Base-by-base conservation (phyloP, 768 basidiomycete species). In the Lactarius indigo region DNA sequence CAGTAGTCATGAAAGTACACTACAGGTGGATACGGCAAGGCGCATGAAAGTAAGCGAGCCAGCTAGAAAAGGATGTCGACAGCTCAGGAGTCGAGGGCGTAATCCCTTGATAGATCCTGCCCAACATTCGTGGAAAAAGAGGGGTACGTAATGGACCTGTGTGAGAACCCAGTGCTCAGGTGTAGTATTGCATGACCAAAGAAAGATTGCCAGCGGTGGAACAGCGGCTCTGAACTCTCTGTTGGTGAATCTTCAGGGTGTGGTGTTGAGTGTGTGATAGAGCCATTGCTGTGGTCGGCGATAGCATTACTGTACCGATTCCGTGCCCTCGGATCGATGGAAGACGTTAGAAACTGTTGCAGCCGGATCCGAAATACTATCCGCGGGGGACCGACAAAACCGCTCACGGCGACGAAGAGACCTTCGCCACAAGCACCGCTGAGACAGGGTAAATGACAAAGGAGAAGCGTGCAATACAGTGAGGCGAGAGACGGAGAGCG, bases 301-400 rank as follows among this genome's bases (percentile, higher is more conserved):
- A 41, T 54, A 31, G 20, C 12, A 60, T 47, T 30, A 26, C 26
- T 39, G 15, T 5, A 39, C 37, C 12, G 39, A 3, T n/a, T 8
- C 18, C n/a, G 13, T 28, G 44, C n/a, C 20, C 50, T 59, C 57
- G 17, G 57, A 44, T 30, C 39, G 39, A 37, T 42, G 61, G 15
- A 57, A 62, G n/a, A 23, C n/a, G 28, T 55, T 41, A 5, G 23
- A 8, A 9, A 30, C 28, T 20, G 33, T 28, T 3, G 44, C 7
- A 50, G n/a, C 23, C 12, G 57, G 31, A 37, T 63, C 57, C 50
- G 54, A 4, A 20, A 67, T 47, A 44, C 20, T 10, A 35, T 63
- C 62, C 7, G 61, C 18, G 7, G 62, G 62, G n/a, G 30, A 66
- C 65, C 10, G 65, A 35, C 61, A 59, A 42, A 61, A 54, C 31